Evolutionary conservation across 2,329 filamentous ascomycete species (phyloP).

Genomic region (Fusarium fujikuroi): DNA sequence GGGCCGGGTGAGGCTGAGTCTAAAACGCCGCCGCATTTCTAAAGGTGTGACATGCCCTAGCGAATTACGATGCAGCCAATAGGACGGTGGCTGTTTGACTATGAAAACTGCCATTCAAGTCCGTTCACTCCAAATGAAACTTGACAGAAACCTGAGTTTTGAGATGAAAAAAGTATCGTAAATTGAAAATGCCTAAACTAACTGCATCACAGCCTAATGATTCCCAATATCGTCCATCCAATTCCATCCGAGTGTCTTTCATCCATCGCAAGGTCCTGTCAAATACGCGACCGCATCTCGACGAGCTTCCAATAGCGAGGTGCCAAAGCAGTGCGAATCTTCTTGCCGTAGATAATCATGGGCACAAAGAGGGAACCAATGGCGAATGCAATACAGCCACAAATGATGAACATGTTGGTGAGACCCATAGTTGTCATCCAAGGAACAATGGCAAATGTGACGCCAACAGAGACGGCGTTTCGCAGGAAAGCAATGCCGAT

Average conservation of each 20-base stretch:
- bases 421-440: constrained; percentile 49
- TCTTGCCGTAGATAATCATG: constrained; percentile 49
- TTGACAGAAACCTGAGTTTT: not conserved
- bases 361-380: constrained; percentile 44
- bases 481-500: constrained; percentile 49
- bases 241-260: not conserved
- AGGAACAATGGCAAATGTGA: constrained; percentile 45
- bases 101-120: not conserved
- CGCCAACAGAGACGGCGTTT: constrained; percentile 45
- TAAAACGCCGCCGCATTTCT: not conserved
- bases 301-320: constrained; percentile 42
- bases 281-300: constrained; percentile 28
- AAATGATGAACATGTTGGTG: constrained; percentile 44
- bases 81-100: not conserved
- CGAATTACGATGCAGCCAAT: not conserved
- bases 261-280: not conserved
- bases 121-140: not conserved
- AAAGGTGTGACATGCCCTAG: not conserved
- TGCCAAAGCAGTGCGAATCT: constrained; percentile 34
- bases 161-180: not conserved
- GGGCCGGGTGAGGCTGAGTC: not conserved
- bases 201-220: rapidly evolving
- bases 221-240: not conserved
- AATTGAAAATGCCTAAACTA: not conserved
- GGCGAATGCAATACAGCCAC: constrained; percentile 37